phyloP scores from a whole-genome alignment of 176 grass and related monocot genomes.

The Phragmites australis region DNA sequence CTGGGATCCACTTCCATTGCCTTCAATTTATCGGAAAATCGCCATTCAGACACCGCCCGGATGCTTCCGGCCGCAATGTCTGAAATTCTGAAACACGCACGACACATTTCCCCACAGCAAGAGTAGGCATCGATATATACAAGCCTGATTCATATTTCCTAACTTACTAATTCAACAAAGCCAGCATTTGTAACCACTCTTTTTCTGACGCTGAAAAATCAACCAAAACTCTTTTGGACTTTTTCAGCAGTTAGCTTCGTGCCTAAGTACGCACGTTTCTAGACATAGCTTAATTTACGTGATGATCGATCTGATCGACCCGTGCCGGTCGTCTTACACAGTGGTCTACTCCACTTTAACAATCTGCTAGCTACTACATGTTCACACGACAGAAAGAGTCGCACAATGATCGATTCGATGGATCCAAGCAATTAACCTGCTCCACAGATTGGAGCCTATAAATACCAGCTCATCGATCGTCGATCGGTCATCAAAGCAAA shows the following conservation, averaged over 20 bases:
- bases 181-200: not conserved
- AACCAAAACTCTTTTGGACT: not conserved
- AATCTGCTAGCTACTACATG: not conserved
- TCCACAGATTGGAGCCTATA: not conserved
- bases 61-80: not conserved
- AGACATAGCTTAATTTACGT: not conserved
- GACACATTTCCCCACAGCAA: not conserved
- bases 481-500: not conserved
- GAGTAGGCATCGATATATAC: not conserved
- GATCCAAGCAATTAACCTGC: no score
- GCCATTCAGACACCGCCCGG: no score
- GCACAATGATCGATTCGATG: not conserved
- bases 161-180: not conserved
- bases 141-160: not conserved
- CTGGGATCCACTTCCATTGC: no score
- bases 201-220: not conserved
- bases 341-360: not conserved
- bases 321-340: no score
- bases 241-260: not conserved
- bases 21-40: no score
- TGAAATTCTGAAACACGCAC: not conserved
- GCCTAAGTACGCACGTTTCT: not conserved
- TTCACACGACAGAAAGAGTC: not conserved
- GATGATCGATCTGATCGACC: no score
- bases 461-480: not conserved